A percentile compares a stretch with the other conserved stretches of the same genome.
These are phyloP conservation scores for Cylindricascospora bacillispora DNA, from an alignment of 1,139 yeast genomes.

Conservation along the genomic window DNA sequence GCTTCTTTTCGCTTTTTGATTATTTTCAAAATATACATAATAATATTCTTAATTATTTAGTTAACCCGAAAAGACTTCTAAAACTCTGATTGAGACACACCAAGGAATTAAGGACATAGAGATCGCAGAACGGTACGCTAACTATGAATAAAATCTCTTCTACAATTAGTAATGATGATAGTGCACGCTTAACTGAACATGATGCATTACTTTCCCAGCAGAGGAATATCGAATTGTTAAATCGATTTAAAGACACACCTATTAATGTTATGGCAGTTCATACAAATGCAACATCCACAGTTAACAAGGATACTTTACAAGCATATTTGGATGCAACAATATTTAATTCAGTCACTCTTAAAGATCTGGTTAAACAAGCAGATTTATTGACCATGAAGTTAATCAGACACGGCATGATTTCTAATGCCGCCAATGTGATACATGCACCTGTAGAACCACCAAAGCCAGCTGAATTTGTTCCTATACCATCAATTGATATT, in stretches of 20 bases:
- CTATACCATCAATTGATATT: slow-evolving; percentile 29
- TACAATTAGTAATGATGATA: too few relatives aligned
- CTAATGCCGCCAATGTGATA: slow-evolving; percentile 7
- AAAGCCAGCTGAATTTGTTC: background rate
- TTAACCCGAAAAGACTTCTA: too few relatives aligned
- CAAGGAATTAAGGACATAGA: too few relatives aligned
- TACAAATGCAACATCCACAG: slow-evolving; percentile 11
- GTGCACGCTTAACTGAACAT: too few relatives aligned
- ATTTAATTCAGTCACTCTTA: slow-evolving; percentile 15
- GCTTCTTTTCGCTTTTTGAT: too few relatives aligned
- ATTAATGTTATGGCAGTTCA: slow-evolving; percentile 15
- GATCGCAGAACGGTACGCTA: too few relatives aligned
- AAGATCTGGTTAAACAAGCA: slow-evolving; percentile 17
- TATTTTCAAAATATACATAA: too few relatives aligned
- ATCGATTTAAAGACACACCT: slow-evolving; percentile 6
- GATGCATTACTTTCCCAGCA: too few relatives aligned
- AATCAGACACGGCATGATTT: slow-evolving; percentile 18
- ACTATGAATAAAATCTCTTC: too few relatives aligned
- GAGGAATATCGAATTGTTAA: background rate
- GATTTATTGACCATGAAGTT: slow-evolving; percentile 19
- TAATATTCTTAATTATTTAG: too few relatives aligned
- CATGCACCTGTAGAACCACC: background rate
- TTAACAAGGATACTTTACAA: slow-evolving; percentile 15
- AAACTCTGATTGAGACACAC: too few relatives aligned
- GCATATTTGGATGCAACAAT: slow-evolving; percentile 21